Evolutionary conservation across 345 rosid genomes (phyloP).

Genomic region (Camelina sativa): DNA sequence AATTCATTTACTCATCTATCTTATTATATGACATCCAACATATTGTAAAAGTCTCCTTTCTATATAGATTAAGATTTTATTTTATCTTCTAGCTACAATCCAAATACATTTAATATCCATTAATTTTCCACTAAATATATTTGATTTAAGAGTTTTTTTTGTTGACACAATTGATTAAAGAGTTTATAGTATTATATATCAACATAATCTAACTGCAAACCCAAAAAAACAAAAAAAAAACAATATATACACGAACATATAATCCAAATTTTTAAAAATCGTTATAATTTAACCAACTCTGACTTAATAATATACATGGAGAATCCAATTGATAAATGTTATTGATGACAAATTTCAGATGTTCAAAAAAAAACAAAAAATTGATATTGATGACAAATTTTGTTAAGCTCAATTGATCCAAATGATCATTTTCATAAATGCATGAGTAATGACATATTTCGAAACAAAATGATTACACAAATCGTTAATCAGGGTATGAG

Average conservation of each 20-base stretch:
- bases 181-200: not conserved
- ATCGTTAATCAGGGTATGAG: constrained; percentile 2
- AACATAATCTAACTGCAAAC: not conserved
- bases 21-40: not conserved
- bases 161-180: not conserved
- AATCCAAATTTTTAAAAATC: too few species aligned
- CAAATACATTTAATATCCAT: not conserved
- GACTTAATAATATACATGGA: not conserved
- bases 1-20: not conserved
- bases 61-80: not conserved
- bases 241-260: not conserved
- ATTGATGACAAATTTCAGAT: not conserved
- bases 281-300: not conserved
- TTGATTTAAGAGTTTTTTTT: too few species aligned
- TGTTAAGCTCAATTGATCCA: not conserved
- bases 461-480: not conserved
- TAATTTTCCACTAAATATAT: not conserved
- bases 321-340: not conserved
- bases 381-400: not conserved
- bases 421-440: not conserved
- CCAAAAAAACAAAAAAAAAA: not conserved
- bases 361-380: too few species aligned
- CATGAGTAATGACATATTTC: not conserved
- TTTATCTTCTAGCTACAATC: not conserved
- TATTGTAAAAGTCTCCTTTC: not conserved